A percentile compares a stretch with the other conserved stretches of the same genome.
Conservation (phyloP, 139 green algal species). For the Astrephomene gubernaculifera region DNA sequence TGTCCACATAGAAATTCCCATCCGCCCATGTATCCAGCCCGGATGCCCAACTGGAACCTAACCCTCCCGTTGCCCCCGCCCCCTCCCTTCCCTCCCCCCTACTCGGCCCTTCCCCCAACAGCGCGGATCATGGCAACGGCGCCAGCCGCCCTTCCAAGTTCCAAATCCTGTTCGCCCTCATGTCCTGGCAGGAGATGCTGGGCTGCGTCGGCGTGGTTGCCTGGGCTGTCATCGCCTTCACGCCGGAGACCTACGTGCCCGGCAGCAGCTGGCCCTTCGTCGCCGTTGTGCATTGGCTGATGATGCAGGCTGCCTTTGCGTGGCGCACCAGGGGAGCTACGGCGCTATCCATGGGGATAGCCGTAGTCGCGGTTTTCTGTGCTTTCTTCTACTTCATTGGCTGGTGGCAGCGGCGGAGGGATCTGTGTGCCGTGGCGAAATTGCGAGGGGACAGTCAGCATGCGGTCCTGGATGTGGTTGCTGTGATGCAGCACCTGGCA, state of each 20-base stretch:
- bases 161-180: neutral
- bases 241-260: neutral
- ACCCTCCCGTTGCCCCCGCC: neutral
- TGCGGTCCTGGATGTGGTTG: too few relatives aligned
- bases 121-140: neutral
- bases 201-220: neutral
- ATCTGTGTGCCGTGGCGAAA: too few relatives aligned
- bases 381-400: neutral
- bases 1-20: too few relatives aligned
- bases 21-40: neutral
- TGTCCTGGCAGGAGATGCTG: neutral
- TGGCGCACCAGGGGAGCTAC: neutral
- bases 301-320: neutral
- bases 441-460: too few relatives aligned
- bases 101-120: neutral
- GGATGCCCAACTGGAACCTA: neutral
- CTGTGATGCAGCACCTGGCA: too few relatives aligned
- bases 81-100: neutral
- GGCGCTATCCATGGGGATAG: neutral
- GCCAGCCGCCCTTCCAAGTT: neutral
- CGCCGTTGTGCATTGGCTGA: neutral
- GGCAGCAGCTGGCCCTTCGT: neutral
- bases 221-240: neutral
- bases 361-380: neutral
- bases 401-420: neutral